Evolutionary conservation across 805 yeast genomes (phyloP).

Genomic region (Saccharomycopsis lassenensis): DNA sequence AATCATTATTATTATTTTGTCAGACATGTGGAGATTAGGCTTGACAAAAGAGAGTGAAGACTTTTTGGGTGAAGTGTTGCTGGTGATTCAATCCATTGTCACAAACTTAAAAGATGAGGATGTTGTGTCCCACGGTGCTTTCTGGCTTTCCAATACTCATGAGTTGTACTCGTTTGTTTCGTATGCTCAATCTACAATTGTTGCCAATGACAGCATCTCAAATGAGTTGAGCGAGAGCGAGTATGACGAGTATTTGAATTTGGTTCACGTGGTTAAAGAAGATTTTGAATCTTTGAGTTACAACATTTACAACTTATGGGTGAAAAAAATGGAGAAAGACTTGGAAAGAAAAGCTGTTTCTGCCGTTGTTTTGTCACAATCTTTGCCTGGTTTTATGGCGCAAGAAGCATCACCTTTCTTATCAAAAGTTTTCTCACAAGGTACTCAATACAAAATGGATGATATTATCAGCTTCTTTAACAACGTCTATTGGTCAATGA

Average conservation of each 20-base stretch:
- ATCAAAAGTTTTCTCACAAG: slow-evolving; percentile 67
- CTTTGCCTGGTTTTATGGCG: slow-evolving; percentile 91
- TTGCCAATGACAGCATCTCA: slow-evolving; percentile 69
- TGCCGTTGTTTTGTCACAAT: slow-evolving; percentile 92
- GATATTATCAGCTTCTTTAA: slow-evolving; percentile 84
- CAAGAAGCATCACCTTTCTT: slow-evolving; percentile 72
- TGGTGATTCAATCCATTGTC: slow-evolving; percentile 78
- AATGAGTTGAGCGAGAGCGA: slow-evolving; percentile 84
- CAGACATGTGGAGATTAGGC: slow-evolving; percentile 98
- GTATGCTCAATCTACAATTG: slow-evolving; percentile 85
- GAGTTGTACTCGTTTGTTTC: slow-evolving; percentile 91
- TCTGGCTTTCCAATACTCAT: slow-evolving; percentile 95
- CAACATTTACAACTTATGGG: slow-evolving; percentile 94
- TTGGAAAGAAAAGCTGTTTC: slow-evolving; percentile 85
- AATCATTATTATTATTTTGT: slow-evolving; percentile 78
- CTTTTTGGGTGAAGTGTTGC: slow-evolving; percentile 79
- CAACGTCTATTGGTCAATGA: slow-evolving; percentile 87
- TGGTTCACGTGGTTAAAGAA: slow-evolving; percentile 84
- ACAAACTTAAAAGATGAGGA: slow-evolving; percentile 74
- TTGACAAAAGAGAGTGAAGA: slow-evolving; percentile 85
- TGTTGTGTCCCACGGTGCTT: slow-evolving; percentile 84
- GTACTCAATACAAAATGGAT: slow-evolving; percentile 81
- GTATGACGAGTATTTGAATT: slow-evolving; percentile 76
- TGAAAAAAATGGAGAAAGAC: slow-evolving; percentile 87
- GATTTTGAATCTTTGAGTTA: slow-evolving; percentile 89